Evolutionary conservation across 768 basidiomycete genomes (phyloP), one percentile per base, ranked within the genome.

Genomic region (Suillus plorans): DNA sequence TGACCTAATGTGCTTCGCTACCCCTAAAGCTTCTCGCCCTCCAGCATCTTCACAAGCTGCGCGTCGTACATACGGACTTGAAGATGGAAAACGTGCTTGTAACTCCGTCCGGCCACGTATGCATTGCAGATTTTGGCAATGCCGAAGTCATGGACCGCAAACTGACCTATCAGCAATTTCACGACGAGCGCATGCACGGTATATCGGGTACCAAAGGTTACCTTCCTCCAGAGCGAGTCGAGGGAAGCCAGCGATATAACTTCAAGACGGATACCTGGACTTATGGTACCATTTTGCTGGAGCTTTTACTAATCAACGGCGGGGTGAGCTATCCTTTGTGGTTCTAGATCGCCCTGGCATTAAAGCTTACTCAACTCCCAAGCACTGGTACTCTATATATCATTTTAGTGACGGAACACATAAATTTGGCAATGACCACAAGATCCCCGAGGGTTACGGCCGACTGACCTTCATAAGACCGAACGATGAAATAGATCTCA

Each of bases 61-160:
- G 76, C 12, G 71, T 85, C 55, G 75, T 82, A 12, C 84, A 86
- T 73, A 74, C 81, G 25, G 84, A 86, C 69, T 66, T 86, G 67
- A 86, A 86, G 73, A 72, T 82, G 41, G 84, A 86, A 69, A 85
- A 85, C 67, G 77, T 86, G 55, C 70, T 86, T 36, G 72, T 81
- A 41, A 78, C 79, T 60, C 62, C 67, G 6, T 52, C 44, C 25
- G 69, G 69, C 22, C 69, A 69, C 20, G 36, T 69, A 58, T 47
- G 56, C n/a, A 6, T 69, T 28, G 65, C 57, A 37, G 69, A 69
- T 47, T 69, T 68, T 52, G 69, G 69, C 22, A 66, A 74, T 36
- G 65, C 69, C 3, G 36, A 52, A 20, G 60, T 64, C 22, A 61
- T 72, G 47, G 61, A 65, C 25, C 37, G 39, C 47, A 55, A 65